Percentiles rank a stretch among this genome's conserved stretches.
Conservation (phyloP, 1,284 basidiomycete genomes). For the Fomitopsis schrenkii region DNA sequence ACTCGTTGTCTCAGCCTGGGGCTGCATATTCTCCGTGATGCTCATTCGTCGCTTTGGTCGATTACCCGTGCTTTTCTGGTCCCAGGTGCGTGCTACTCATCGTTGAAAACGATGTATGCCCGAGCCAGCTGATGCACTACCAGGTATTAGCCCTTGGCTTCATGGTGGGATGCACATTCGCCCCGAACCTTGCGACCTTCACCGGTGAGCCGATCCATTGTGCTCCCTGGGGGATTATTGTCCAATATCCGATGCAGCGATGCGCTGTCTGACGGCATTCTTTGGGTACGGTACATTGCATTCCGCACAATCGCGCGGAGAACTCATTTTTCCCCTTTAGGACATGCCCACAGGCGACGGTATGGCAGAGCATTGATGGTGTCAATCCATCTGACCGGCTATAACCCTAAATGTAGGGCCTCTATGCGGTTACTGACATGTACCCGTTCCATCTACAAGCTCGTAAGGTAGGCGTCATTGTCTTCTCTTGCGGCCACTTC, state of each 20-base stretch:
- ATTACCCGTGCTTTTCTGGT: conserved; percentile 62
- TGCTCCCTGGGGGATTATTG: neutral
- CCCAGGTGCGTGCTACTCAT: conserved; percentile 35
- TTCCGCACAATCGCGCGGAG: neutral
- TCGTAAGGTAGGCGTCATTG: conserved; percentile 43
- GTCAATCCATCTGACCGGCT: neutral
- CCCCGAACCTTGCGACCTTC: conserved; percentile 49
- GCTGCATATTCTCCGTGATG: conserved; percentile 56
- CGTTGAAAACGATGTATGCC: neutral
- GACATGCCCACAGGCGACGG: conserved; percentile 66
- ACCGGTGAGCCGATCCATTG: conserved; percentile 32
- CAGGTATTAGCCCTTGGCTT: conserved; percentile 46
- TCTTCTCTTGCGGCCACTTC: neutral
- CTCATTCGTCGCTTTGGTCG: conserved; percentile 55
- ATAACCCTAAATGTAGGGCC: conserved; percentile 37
- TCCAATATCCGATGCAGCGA: conserved; percentile 34
- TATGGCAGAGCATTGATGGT: conserved; percentile 25
- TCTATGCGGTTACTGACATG: conserved; percentile 64
- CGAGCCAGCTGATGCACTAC: neutral
- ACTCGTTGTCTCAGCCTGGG: conserved; percentile 41
- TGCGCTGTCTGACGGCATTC: conserved; percentile 68
- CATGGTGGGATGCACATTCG: conserved; percentile 49
- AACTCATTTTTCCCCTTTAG: conserved; percentile 24
- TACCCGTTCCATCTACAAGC: conserved; percentile 77
- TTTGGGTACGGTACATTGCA: conserved; percentile 46